Evolutionary conservation across 306 rosid species (phyloP).

Genomic region (Rubus parviflorus): DNA sequence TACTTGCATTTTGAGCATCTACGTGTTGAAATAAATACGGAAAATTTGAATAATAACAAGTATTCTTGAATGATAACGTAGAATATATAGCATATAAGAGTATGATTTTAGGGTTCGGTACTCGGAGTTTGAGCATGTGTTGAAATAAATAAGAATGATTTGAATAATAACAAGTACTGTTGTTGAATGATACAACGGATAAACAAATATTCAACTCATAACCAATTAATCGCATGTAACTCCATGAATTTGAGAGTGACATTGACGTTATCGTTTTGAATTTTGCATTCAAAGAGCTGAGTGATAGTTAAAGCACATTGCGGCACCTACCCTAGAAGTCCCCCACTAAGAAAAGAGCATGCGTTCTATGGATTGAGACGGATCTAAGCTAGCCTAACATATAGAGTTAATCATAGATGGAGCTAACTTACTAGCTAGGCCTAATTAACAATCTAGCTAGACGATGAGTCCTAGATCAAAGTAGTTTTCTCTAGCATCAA

Average conservation of each 20-base stretch:
- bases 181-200: too few relatives aligned
- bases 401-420: background rate
- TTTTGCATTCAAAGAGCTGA: background rate
- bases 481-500: background rate
- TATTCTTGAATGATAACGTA: too few relatives aligned
- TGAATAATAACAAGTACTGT: too few relatives aligned
- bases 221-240: too few relatives aligned
- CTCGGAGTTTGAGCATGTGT: background rate
- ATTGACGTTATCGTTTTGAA: background rate
- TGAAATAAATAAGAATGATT: too few relatives aligned
- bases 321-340: background rate
- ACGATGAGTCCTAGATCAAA: background rate
- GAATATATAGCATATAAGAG: too few relatives aligned
- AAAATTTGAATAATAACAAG: too few relatives aligned
- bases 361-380: background rate
- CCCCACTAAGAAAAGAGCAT: slow-evolving; percentile 1
- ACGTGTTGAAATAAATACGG: too few relatives aligned
- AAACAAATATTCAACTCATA: too few relatives aligned
- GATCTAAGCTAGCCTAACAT: background rate
- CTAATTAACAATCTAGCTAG: background rate
- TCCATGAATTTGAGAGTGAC: background rate
- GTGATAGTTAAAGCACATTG: slow-evolving; percentile 1
- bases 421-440: background rate
- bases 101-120: too few relatives aligned
- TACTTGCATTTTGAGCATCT: too few relatives aligned